Conservation (phyloP, 805 yeast species). For the Saturnispora galanensis region DNA sequence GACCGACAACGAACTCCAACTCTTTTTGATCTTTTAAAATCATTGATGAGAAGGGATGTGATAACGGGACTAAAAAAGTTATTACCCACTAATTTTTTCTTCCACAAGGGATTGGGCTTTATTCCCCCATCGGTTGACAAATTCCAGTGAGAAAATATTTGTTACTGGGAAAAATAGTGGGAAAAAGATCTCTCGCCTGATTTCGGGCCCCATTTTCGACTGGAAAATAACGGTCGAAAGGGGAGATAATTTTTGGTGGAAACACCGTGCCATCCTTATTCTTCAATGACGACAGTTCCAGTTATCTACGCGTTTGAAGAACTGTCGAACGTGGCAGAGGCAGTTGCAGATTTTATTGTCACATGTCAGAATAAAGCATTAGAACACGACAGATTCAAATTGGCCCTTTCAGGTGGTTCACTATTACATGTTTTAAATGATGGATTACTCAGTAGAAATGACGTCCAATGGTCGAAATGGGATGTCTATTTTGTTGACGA, state of each 20-base stretch:
- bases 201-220: too few species aligned
- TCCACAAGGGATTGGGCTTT: too few species aligned
- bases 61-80: neutral
- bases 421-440: constrained; percentile 76
- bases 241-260: neutral
- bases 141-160: too few species aligned
- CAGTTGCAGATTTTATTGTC: constrained; percentile 90
- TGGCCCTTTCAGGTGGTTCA: constrained; percentile 92
- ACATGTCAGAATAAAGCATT: constrained; percentile 75
- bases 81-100: neutral
- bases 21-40: too few species aligned
- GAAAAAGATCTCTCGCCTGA: neutral
- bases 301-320: constrained; percentile 88
- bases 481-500: constrained; percentile 96
- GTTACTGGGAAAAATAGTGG: too few species aligned
- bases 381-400: constrained; percentile 56
- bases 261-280: neutral
- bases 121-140: too few species aligned
- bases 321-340: constrained; percentile 85
- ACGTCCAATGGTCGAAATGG: constrained; percentile 87
- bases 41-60: too few species aligned
- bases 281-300: constrained; percentile 64
- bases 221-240: neutral
- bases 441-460: constrained; percentile 64
- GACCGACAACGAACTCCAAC: neutral